phyloP scores from a whole-genome alignment of 2,329 filamentous ascomycete species.

The Colletotrichum sp. region DNA sequence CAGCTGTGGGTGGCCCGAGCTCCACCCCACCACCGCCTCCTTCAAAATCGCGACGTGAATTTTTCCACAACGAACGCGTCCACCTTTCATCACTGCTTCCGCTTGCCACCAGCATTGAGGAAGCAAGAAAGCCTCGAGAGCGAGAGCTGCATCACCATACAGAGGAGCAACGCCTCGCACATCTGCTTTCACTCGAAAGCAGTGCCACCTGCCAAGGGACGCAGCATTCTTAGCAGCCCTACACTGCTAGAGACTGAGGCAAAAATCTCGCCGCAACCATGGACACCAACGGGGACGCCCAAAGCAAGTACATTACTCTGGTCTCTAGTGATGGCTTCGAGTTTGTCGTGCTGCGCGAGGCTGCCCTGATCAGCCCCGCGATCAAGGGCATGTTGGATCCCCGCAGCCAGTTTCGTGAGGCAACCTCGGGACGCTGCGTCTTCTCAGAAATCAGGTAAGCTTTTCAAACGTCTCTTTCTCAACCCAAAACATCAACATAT shows the following conservation, averaged over 20 bases:
- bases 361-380: slow-evolving; percentile 71
- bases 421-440: slow-evolving; percentile 65
- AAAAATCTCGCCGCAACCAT: neutral
- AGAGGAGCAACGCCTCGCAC: neutral
- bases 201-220: neutral
- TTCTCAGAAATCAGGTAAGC: slow-evolving; percentile 78
- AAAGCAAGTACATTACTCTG: slow-evolving; percentile 76
- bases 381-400: slow-evolving; percentile 79
- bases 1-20: slow-evolving; percentile 1
- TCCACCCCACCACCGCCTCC: slow-evolving; percentile 13
- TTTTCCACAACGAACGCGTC: slow-evolving; percentile 1
- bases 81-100: neutral
- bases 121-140: neutral
- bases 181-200: neutral
- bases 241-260: neutral
- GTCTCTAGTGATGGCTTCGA: slow-evolving; percentile 78
- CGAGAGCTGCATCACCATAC: neutral
- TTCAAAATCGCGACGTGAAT: slow-evolving; percentile 18
- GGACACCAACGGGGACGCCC: slow-evolving; percentile 9
- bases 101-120: neutral
- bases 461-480: no score
- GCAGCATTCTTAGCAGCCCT: neutral
- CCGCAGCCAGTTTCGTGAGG: slow-evolving; percentile 70
- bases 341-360: slow-evolving; percentile 75
- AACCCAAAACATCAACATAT: no score